These are phyloP conservation scores for Podila horticola DNA, from an alignment of 192 early-diverging fungal species.

Conservation along the genomic window DNA sequence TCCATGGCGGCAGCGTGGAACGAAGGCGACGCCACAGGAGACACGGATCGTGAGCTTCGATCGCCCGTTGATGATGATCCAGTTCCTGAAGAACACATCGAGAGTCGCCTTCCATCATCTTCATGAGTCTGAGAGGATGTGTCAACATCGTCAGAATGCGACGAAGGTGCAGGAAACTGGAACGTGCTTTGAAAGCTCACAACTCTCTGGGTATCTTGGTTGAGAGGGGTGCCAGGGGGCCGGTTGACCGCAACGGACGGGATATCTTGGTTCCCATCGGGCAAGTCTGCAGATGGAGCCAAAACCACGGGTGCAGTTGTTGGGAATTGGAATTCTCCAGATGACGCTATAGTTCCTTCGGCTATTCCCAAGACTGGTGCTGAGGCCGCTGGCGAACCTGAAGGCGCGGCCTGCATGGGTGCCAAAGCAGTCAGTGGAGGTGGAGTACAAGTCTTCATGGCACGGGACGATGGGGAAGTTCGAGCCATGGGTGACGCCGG, in stretches of 20 bases:
- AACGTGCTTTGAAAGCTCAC: slow-evolving; percentile 2
- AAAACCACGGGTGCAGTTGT: not conserved
- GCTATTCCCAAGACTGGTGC: not conserved
- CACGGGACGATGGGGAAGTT: not conserved
- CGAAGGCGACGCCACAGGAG: slow-evolving; percentile 10
- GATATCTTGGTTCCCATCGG: not conserved
- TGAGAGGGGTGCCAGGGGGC: not conserved
- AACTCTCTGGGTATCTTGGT: not conserved
- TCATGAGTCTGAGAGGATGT: not conserved
- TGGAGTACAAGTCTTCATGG: not conserved
- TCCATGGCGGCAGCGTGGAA: slow-evolving; percentile 28
- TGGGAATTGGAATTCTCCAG: not conserved
- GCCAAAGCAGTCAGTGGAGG: not conserved
- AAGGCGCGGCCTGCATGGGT: not conserved
- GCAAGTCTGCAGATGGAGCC: too few relatives aligned
- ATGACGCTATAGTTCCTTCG: not conserved
- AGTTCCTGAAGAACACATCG: not conserved
- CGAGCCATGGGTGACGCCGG: not conserved
- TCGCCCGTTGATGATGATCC: not conserved
- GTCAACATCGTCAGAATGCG: not conserved
- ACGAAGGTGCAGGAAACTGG: slow-evolving; percentile 21
- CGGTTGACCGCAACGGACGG: slow-evolving; percentile 16
- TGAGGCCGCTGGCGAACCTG: slow-evolving; percentile 1
- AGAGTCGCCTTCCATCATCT: not conserved
- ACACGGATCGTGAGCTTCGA: not conserved